These are phyloP conservation scores for Penicillium italicum DNA, from an alignment of 2,329 filamentous ascomycete species.

Conservation along the genomic window DNA sequence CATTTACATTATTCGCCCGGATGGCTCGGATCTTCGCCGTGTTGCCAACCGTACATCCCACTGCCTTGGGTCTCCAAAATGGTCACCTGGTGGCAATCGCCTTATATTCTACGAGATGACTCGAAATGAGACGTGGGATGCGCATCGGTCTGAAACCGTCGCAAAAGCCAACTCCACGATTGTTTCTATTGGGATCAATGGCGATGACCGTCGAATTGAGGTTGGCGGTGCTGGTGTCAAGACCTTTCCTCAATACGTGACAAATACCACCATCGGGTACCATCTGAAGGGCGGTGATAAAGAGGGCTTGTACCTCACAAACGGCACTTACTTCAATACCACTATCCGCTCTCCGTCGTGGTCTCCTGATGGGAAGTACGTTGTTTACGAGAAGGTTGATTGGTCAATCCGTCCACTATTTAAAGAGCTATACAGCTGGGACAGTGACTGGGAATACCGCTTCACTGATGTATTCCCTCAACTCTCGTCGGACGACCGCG, in stretches of 20 bases:
- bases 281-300: slow-evolving; percentile 17
- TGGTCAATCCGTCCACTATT: slow-evolving; percentile 35
- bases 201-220: slow-evolving; percentile 32
- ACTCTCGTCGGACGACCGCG: slow-evolving; percentile 23
- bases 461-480: slow-evolving; percentile 46
- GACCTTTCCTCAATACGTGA: slow-evolving; percentile 31
- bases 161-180: slow-evolving; percentile 26
- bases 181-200: slow-evolving; percentile 9
- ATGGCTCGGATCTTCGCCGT: slow-evolving; percentile 13
- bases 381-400: slow-evolving; percentile 25
- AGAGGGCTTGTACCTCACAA: slow-evolving; percentile 32
- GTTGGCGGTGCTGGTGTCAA: slow-evolving; percentile 30
- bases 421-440: slow-evolving; percentile 41
- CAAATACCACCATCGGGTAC: slow-evolving; percentile 28
- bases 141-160: slow-evolving; percentile 27
- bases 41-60: not conserved
- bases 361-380: slow-evolving; percentile 33
- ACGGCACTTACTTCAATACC: slow-evolving; percentile 10
- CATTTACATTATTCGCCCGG: slow-evolving; percentile 14
- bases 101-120: slow-evolving; percentile 43
- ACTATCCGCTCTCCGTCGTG: slow-evolving; percentile 25
- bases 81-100: slow-evolving; percentile 40
- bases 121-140: slow-evolving; percentile 37
- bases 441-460: slow-evolving; percentile 43
- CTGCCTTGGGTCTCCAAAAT: slow-evolving; percentile 17